Percentiles rank a stretch among this genome's conserved stretches.
Evolutionary conservation across 2,329 filamentous ascomycete genomes (phyloP).

Genomic region (Cercospora berteroae): DNA sequence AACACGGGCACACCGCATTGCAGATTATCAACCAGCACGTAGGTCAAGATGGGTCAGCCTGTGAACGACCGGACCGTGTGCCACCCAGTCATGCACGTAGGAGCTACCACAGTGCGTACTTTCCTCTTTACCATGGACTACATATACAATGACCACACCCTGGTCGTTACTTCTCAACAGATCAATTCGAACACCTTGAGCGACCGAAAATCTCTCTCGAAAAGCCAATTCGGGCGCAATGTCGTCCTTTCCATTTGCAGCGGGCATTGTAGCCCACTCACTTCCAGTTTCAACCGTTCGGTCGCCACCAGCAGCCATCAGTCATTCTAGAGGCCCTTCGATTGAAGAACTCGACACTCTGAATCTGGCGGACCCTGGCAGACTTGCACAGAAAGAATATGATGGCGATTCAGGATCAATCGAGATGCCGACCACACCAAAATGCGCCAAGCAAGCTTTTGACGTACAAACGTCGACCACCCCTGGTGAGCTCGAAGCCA

Average conservation of each 20-base stretch:
- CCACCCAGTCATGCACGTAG: background rate
- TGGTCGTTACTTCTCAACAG: background rate
- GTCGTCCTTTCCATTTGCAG: background rate
- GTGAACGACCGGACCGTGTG: background rate
- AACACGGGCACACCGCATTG: background rate
- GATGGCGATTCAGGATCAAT: slow-evolving; percentile 2
- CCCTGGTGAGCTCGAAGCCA: slow-evolving; percentile 53
- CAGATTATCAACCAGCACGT: slow-evolving; percentile 1
- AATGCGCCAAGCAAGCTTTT: background rate
- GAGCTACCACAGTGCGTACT: background rate
- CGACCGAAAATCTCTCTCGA: background rate
- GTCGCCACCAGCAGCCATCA: slow-evolving; percentile 8
- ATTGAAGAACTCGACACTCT: slow-evolving; percentile 31
- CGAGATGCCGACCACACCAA: background rate
- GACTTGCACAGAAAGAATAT: background rate
- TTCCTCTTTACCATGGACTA: background rate
- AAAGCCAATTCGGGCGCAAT: too few relatives aligned
- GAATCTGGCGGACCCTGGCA: slow-evolving; percentile 28
- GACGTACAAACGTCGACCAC: slow-evolving; percentile 37
- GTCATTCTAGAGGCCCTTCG: slow-evolving; percentile 22
- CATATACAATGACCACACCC: background rate
- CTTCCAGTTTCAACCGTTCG: background rate
- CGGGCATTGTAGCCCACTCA: background rate
- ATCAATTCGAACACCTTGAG: background rate
- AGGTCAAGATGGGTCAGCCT: background rate